These are phyloP conservation scores for Rhizophora mangle DNA, from an alignment of 345 rosid genomes.

Conservation along the genomic window DNA sequence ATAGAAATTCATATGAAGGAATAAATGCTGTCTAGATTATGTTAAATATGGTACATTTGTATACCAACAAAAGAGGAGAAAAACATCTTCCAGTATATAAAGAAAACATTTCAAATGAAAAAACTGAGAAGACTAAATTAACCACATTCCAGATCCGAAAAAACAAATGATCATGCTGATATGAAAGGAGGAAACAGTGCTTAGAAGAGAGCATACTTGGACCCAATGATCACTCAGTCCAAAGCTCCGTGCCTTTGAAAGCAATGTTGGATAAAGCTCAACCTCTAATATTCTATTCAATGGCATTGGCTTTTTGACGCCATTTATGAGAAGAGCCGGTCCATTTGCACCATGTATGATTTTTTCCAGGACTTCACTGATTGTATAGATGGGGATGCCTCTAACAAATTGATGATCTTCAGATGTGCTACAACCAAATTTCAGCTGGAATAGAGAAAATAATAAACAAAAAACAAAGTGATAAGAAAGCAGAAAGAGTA, in stretches of 20 bases:
- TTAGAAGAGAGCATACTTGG: conserved; percentile 47
- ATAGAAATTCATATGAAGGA: not conserved
- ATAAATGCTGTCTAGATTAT: not conserved
- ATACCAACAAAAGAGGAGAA: not conserved
- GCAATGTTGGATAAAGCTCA: conserved; percentile 83
- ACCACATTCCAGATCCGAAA: not conserved
- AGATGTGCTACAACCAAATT: conserved; percentile 63
- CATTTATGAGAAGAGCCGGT: conserved; percentile 71
- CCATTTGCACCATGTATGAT: conserved; percentile 68
- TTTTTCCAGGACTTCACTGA: conserved; percentile 75
- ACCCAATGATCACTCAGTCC: conserved; percentile 85
- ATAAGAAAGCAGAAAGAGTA: conserved; percentile 6
- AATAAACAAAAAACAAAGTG: conserved; percentile 17
- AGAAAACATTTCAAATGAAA: no score
- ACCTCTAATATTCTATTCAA: conserved; percentile 85
- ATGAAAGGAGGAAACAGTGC: not conserved
- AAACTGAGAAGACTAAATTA: not conserved
- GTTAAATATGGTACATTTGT: not conserved
- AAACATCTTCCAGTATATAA: no score
- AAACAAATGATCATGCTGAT: not conserved
- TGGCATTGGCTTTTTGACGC: conserved; percentile 81
- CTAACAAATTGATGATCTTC: conserved; percentile 91
- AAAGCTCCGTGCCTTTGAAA: conserved; percentile 90
- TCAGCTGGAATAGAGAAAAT: conserved; percentile 45
- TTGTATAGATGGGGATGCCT: conserved; percentile 72